Base-by-base conservation (phyloP, 2,329 filamentous ascomycete species). In the Rutstroemia sydowiana region DNA sequence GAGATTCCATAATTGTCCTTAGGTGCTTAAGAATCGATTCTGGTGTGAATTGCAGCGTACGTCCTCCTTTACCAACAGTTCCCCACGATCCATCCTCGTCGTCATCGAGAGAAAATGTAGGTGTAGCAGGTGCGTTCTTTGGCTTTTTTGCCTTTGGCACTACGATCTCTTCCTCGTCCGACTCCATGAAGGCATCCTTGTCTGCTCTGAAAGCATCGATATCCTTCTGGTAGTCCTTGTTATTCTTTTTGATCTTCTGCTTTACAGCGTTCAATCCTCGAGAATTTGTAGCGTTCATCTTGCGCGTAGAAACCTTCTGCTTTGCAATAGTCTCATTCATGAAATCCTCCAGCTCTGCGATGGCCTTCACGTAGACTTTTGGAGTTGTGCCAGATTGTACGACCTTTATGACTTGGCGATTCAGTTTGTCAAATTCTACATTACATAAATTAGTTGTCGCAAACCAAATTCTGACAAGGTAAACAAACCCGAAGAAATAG, bases 1-100 rank as follows among this genome's bases (percentile, higher is more conserved):
- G 82, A 54, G 92, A 91, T 75, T 98, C 93, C 68, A 97, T 78
- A 66, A 98, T 97, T 48, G 84, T 81, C 53, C 92, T 84, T 48
- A 98, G 79, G 71, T 97, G 90, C 78, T 98, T 98, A 70, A 97
- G 86, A 66, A 98, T 98, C 70, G 91, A 93, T 75, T 98, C 93
- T 20, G 92, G 87, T 11, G 95, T 98, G 71, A 95, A 97, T 65
- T 88, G 84, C 53, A 97, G 77, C 48, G 88, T 83, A 70, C 89
- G 89, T 59, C 93, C 93, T 62, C 91, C 88, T 69, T 88, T 88
- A 56, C 88, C 89, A 58, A 98, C 89, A 18, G 85, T 89, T 26
- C 23, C 23, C 39, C 85, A 83, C 69, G 96, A 98, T 55, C 90
- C 93, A 63, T 90, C 88, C 56, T 95, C 88, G 59, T 89, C 88